phyloP scores from a whole-genome alignment of 306 rosid genomes.

The Prunus mume region DNA sequence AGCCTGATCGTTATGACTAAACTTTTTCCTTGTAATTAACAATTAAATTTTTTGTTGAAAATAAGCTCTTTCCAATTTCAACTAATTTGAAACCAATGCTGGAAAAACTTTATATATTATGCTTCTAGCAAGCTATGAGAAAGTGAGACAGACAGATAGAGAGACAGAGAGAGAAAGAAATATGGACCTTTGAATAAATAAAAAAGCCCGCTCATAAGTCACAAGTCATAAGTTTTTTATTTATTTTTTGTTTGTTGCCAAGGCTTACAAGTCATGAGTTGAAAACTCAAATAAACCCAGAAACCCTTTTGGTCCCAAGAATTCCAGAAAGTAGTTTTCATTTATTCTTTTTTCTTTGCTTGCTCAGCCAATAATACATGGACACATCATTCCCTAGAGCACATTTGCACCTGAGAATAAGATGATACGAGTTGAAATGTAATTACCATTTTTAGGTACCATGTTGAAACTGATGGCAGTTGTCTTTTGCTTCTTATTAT shows the following conservation, averaged over 20 bases:
- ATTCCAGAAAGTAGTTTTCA: background rate
- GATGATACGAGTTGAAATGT: too few relatives aligned
- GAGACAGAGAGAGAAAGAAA: too few relatives aligned
- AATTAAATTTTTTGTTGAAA: background rate
- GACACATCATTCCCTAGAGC: too few relatives aligned
- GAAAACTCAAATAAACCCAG: background rate
- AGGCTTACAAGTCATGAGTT: background rate
- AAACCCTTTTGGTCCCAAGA: conserved; percentile 6
- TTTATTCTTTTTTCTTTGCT: too few relatives aligned
- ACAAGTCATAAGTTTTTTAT: too few relatives aligned
- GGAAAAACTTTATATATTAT: background rate
- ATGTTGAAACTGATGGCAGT: background rate
- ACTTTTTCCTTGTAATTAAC: background rate
- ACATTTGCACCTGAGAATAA: too few relatives aligned
- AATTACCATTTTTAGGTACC: background rate
- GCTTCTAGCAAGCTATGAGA: background rate
- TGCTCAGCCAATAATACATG: too few relatives aligned
- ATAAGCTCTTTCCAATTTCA: background rate
- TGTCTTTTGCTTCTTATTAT: background rate
- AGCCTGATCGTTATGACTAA: too few relatives aligned
- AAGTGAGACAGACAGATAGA: background rate
- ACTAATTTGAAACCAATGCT: background rate
- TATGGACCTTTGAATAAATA: too few relatives aligned
- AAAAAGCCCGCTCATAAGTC: background rate
- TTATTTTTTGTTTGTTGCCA: background rate